These are phyloP conservation scores for carrot (Daucus carota) DNA, from an alignment of 129 eudicot genomes.

Conservation along the genomic window DNA sequence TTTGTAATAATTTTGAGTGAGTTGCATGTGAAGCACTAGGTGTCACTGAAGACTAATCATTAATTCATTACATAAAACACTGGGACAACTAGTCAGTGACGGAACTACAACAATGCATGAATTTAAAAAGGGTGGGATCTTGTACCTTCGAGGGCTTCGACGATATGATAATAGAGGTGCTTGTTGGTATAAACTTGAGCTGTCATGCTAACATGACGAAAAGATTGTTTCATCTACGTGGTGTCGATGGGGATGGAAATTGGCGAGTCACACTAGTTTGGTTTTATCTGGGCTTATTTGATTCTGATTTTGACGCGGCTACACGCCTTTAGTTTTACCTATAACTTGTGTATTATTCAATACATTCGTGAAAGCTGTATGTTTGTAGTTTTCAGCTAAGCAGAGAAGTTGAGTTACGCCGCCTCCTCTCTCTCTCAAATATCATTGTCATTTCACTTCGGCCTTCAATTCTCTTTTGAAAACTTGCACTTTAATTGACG, in stretches of 20 bases:
- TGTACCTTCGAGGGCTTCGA: not conserved
- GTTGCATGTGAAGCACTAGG: not conserved
- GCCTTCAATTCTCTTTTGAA: no score
- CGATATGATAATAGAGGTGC: not conserved
- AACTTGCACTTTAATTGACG: no score
- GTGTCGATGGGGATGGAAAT: constrained; percentile 10
- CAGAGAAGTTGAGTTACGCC: no score
- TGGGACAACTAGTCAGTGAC: not conserved
- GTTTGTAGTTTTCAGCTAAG: not conserved
- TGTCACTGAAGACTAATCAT: not conserved
- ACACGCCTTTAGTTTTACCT: not conserved
- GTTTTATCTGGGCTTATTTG: not conserved
- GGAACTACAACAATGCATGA: not conserved
- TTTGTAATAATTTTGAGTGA: not conserved
- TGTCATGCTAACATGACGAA: not conserved
- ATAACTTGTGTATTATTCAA: no score
- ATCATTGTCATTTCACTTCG: no score
- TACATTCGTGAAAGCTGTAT: not conserved
- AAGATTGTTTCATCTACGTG: constrained; percentile 7
- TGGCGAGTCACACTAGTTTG: constrained; percentile 6
- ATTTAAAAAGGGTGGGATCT: not conserved
- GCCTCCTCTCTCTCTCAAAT: no score
- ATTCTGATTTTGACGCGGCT: not conserved
- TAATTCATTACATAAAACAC: not conserved
- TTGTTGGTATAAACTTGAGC: not conserved